phyloP scores from a whole-genome alignment of 768 basidiomycete genomes.

The Phaeotremella fagi region DNA sequence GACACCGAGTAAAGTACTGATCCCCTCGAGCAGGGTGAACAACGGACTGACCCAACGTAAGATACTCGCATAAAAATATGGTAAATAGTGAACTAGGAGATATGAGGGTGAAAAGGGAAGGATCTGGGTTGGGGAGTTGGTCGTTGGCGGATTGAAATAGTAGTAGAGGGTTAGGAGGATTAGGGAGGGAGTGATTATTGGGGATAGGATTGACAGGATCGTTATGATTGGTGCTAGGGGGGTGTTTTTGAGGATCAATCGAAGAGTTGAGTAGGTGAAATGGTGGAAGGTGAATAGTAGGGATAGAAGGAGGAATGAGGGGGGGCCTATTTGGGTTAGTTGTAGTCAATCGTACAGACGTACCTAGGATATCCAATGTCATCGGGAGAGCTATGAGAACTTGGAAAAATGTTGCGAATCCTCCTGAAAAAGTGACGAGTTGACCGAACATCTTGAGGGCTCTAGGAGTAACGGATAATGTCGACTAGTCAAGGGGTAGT shows the following conservation, averaged over 20 bases:
- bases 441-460: neutral
- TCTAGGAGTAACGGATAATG: too few relatives aligned
- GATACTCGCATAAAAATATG: constrained; percentile 40
- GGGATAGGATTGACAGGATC: constrained; percentile 34
- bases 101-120: constrained; percentile 17
- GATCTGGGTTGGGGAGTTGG: constrained; percentile 2
- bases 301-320: constrained; percentile 48
- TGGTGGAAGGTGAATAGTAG: constrained; percentile 46
- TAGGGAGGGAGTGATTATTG: constrained; percentile 35
- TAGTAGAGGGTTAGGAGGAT: constrained; percentile 39
- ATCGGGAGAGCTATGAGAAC: constrained; percentile 47
- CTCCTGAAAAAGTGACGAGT: constrained; percentile 25
- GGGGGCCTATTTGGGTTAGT: constrained; percentile 27
- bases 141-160: constrained; percentile 41
- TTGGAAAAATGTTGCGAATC: constrained; percentile 40
- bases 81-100: constrained; percentile 36
- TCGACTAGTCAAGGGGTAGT: neutral
- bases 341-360: neutral
- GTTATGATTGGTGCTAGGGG: constrained; percentile 39
- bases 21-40: constrained; percentile 47
- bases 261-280: constrained; percentile 45
- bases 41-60: constrained; percentile 44
- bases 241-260: constrained; percentile 46
- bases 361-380: constrained; percentile 44
- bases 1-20: constrained; percentile 45